Percentiles rank a stretch among this genome's conserved stretches.
Conservation (phyloP, 345 rosid genomes). For the Pseudoturritis turrita region DNA sequence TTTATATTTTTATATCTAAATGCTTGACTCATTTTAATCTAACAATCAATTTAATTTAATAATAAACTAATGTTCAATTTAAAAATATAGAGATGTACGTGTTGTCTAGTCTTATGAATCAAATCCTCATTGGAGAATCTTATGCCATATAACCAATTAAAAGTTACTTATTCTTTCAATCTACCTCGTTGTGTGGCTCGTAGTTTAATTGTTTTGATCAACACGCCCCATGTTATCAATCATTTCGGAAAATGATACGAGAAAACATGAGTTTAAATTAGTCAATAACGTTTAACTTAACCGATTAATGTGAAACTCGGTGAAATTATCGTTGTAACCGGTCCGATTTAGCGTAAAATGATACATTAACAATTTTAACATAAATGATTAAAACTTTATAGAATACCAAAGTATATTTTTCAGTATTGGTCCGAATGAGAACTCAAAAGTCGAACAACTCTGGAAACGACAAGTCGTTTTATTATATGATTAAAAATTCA, state of each 20-base stretch:
- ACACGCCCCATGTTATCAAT: conserved; percentile 9
- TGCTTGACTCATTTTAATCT: conserved; percentile 1
- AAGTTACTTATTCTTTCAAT: not conserved
- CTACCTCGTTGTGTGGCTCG: not conserved
- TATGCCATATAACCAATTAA: not conserved
- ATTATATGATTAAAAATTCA: not conserved
- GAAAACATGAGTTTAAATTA: not conserved
- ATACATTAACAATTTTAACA: too few relatives aligned
- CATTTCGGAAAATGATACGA: not conserved
- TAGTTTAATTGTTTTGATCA: not conserved
- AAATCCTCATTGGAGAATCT: not conserved
- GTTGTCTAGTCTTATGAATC: conserved; percentile 23
- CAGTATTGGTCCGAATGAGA: not conserved
- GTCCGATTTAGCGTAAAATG: too few relatives aligned
- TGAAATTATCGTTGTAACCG: too few relatives aligned
- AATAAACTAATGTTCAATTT: not conserved
- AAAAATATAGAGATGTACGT: not conserved
- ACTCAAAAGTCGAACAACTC: not conserved
- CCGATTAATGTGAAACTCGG: not conserved
- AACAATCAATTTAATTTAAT: not conserved
- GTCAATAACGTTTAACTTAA: not conserved
- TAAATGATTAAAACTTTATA: not conserved
- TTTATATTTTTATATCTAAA: not conserved
- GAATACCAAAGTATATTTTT: not conserved
- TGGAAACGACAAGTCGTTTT: not conserved